Percentiles rank a stretch among this genome's conserved stretches.
These are phyloP conservation scores for Phytophthora europaea DNA, from an alignment of 352 stramenopile species.

Conservation along the genomic window DNA sequence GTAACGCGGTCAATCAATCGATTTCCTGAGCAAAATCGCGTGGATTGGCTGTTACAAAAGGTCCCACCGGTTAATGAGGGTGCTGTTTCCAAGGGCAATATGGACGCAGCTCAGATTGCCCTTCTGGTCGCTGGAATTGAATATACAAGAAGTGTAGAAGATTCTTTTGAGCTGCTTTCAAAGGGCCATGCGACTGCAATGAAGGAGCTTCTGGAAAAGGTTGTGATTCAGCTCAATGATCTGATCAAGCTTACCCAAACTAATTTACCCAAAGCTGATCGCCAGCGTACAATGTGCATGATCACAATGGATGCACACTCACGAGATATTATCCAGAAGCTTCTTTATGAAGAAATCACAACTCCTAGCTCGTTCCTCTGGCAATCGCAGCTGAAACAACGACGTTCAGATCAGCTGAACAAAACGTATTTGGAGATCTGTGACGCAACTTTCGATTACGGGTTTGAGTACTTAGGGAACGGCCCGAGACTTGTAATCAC, in stretches of 20 bases:
- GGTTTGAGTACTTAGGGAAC: slow-evolving; percentile 97
- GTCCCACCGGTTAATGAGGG: slow-evolving; percentile 38
- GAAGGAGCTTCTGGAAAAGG: slow-evolving; percentile 84
- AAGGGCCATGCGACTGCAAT: slow-evolving; percentile 87
- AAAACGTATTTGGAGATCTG: slow-evolving; percentile 89
- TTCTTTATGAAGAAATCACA: slow-evolving; percentile 90
- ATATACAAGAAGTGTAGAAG: slow-evolving; percentile 90
- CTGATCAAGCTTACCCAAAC: slow-evolving; percentile 93
- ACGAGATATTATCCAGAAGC: slow-evolving; percentile 93
- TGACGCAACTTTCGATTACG: slow-evolving; percentile 94
- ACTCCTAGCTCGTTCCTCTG: slow-evolving; percentile 88
- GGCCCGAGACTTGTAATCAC: slow-evolving; percentile 95
- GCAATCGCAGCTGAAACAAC: slow-evolving; percentile 95
- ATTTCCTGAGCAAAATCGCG: slow-evolving; percentile 91
- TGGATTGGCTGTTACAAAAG: slow-evolving; percentile 95
- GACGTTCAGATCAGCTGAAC: slow-evolving; percentile 52
- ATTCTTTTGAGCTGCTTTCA: slow-evolving; percentile 68
- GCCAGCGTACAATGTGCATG: slow-evolving; percentile 94
- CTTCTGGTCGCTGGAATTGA: slow-evolving; percentile 92
- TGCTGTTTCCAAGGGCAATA: slow-evolving; percentile 48
- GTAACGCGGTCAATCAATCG: slow-evolving; percentile 88
- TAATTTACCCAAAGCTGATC: slow-evolving; percentile 86
- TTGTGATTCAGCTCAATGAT: slow-evolving; percentile 93
- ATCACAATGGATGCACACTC: slow-evolving; percentile 96
- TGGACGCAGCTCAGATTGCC: slow-evolving; percentile 94